Conservation (phyloP, 345 rosid genomes). For the Melaleuca alternifolia region DNA sequence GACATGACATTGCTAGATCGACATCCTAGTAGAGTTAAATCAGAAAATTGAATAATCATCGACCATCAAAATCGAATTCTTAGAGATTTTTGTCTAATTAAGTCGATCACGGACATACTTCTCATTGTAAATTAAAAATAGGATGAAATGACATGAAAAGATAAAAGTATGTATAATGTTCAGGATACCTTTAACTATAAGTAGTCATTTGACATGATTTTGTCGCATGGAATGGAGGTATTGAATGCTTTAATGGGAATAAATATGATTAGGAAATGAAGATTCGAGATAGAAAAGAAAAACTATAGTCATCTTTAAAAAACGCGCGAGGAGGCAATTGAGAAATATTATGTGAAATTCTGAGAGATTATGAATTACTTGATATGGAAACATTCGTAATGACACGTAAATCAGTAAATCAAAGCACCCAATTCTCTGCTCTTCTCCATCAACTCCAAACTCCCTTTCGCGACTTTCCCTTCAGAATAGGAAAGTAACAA, state of each 20-base stretch:
- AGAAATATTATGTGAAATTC: neutral
- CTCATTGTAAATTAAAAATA: rapidly evolving
- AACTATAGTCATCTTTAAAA: neutral
- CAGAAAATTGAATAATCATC: neutral
- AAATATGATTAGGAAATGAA: neutral
- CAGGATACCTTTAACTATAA: neutral
- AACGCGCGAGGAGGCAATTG: neutral
- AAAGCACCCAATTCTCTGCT: neutral
- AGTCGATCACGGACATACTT: neutral
- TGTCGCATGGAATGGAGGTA: neutral
- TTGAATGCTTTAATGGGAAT: neutral
- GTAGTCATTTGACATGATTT: neutral
- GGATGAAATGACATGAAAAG: neutral
- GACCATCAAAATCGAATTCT: neutral
- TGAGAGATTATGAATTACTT: neutral
- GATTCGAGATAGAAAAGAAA: neutral
- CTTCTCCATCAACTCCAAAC: neutral
- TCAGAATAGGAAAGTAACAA: neutral
- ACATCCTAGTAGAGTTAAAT: neutral
- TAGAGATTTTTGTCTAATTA: neutral
- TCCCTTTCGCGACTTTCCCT: neutral
- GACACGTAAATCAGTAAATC: neutral
- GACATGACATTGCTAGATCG: neutral
- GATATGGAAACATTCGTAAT: neutral
- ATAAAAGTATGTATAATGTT: neutral